Evolutionary conservation across 805 yeast species (phyloP), one percentile per base, ranked within the genome.

Genomic region (Myxozyma melibiosi): DNA sequence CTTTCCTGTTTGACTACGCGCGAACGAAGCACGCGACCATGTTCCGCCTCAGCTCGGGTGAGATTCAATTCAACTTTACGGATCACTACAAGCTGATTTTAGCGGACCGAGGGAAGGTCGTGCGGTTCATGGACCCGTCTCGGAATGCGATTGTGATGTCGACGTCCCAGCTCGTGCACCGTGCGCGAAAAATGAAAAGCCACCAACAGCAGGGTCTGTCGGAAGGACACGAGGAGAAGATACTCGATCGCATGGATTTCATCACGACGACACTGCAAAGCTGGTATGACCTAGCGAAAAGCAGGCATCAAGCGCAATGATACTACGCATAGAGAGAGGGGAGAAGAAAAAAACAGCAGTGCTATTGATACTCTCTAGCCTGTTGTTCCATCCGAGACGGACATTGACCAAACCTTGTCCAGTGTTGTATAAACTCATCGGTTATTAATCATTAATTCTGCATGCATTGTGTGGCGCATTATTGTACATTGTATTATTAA

Each of bases 1-100:
- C 88, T 11, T 90, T 87, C 70, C 78, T 92, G 63, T 84, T 94
- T 75, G 80, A 95, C 66, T 90, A 88, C 69, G 83, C 89, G 24
- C 84, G 98, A 71, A 84, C 85, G 52, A 80, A 84, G 44, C 85
- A 84, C 61, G 89, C 82, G 70, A 89, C 91, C 54, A 87, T 91
- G 95, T 94, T 94, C 75, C 92, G 90, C 71, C 75, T 94, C 76
- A 88, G 96, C 68, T 89, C 90, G 69, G 97, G 96, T 20, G 85
- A 90, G 40, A 84, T 88, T 72, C 99, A 94, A 72, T 91, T 91
- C 76, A 94, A 94, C 74, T 94, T 94, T 74, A 86, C 86, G 71
- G 98, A 94, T 73, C 99, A 94, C 69, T 91, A 87, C 73, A 94
- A 94, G 73, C 74, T 91, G 53, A 84, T 95, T 57, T 71, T 92